Base-by-base conservation (phyloP, 1,284 basidiomycete species). In the Caloboletus firmus region DNA sequence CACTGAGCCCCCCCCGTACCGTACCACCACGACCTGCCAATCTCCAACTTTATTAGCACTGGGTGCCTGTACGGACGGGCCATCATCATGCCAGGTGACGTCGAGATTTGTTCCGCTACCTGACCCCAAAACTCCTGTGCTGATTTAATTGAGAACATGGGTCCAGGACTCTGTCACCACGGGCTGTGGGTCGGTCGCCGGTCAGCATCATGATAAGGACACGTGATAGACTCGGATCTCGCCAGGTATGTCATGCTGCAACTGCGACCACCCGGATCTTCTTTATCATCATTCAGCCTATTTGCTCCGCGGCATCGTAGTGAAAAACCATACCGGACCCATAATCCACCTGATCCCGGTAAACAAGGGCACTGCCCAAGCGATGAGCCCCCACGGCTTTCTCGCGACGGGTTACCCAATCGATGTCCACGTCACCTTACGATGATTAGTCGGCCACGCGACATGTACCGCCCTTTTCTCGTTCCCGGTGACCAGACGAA, bases 141-240 rank as follows among this genome's bases (percentile, higher is more conserved):
- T 4, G 22, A 13, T 17, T 30, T 24, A n/a, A n/a, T n/a, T n/a
- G n/a, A n/a, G n/a, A n/a, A n/a, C n/a, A n/a, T n/a, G n/a, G n/a
- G n/a, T n/a, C n/a, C n/a, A n/a, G 26, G 9, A 28, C 26, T 36
- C 30, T 22, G 26, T 28, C 26, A 28, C n/a, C 9, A 8, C 26
- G 26, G 26, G 26, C 26, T 28, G 26, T 28, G 26, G 26, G 26
- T 26, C n/a, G n/a, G n/a, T n/a, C n/a, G n/a, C n/a, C n/a, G n/a
- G 20, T 34, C 32, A n/a, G 24, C 13, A 18, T 45, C 13, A 34
- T 36, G 58, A 57, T 51, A 44, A 43, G 8, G 46, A 36, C 49
- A 59, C 43, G 57, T 56, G 51, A 41, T 40, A 17, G 40, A 34
- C 18, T 22, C 65, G 63, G 62, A 64, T 67, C 63, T 66, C 49